phyloP scores from a whole-genome alignment of 2,329 filamentous ascomycete species.

The Pseudocercospora macadamiae region DNA sequence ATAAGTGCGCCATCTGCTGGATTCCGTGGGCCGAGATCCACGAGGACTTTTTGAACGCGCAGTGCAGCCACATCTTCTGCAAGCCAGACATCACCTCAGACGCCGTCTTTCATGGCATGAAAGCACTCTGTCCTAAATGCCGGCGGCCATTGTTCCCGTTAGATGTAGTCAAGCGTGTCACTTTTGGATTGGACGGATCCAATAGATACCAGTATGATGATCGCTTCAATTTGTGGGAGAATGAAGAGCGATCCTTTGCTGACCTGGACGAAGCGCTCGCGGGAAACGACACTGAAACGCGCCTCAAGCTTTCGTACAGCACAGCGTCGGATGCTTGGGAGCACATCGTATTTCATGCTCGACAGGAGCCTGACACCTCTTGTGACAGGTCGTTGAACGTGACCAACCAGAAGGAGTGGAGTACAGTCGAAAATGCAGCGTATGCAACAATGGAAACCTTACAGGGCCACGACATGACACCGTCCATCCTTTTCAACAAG shows the following conservation, averaged over 20 bases:
- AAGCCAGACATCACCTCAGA: not conserved
- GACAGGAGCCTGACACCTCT: not conserved
- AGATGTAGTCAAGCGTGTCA: not conserved
- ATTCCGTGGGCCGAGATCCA: not conserved
- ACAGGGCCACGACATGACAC: not conserved
- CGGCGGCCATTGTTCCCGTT: not conserved
- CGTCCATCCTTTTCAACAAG: not conserved
- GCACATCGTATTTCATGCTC: not conserved
- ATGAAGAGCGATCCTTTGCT: not conserved
- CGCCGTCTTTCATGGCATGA: not conserved
- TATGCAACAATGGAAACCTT: not conserved
- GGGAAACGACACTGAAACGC: not conserved
- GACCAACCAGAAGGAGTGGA: not conserved
- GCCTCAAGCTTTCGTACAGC: not conserved
- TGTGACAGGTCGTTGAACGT: not conserved
- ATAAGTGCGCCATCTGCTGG: not conserved
- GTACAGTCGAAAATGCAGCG: not conserved
- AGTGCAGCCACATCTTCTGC: not conserved
- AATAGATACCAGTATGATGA: not conserved
- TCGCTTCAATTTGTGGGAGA: not conserved
- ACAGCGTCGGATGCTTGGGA: not conserved
- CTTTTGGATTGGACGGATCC: not conserved
- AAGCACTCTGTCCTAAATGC: not conserved
- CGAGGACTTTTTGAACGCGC: not conserved
- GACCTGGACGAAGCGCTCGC: not conserved